Evolutionary conservation across 148 eudicot genomes (phyloP).

Genomic region (Camellia lanceoleosa): DNA sequence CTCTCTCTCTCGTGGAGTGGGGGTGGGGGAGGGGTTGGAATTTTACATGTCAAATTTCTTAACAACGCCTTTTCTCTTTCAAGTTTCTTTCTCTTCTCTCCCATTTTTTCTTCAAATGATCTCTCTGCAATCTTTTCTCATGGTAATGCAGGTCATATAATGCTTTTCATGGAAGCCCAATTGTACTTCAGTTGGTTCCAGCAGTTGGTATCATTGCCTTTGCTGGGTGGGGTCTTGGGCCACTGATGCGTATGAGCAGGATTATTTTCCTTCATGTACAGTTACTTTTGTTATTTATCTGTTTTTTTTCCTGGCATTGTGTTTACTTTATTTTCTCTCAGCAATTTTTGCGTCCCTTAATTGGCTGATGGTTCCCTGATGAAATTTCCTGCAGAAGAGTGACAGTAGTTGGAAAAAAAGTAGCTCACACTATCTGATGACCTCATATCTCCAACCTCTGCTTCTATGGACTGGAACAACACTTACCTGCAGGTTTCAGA

Average conservation of each 20-base stretch:
- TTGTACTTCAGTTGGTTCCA: constrained; percentile 45
- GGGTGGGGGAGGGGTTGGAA: background rate
- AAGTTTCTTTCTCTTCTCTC: background rate
- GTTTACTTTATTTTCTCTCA: background rate
- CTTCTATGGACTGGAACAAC: constrained; percentile 69
- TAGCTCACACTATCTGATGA: constrained; percentile 42
- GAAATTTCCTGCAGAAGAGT: constrained; percentile 50
- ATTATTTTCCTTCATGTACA: constrained; percentile 40
- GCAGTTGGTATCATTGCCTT: constrained; percentile 49
- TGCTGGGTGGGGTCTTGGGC: constrained; percentile 58
- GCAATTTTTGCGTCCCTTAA: constrained; percentile 2
- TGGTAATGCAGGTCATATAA: constrained; percentile 48
- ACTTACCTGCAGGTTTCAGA: constrained; percentile 65
- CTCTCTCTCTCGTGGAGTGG: background rate
- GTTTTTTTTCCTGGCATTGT: background rate
- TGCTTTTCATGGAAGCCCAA: constrained; percentile 44
- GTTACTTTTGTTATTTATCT: constrained; percentile 27
- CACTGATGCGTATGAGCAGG: constrained; percentile 39
- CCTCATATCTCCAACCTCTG: constrained; percentile 71
- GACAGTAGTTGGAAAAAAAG: constrained; percentile 71
- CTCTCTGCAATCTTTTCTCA: background rate
- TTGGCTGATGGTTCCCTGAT: background rate
- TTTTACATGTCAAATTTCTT: background rate
- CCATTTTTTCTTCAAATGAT: background rate
- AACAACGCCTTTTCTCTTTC: background rate